Evolutionary conservation across 1,139 yeast species (phyloP).

Genomic region (Hanseniaspora uvarum): DNA sequence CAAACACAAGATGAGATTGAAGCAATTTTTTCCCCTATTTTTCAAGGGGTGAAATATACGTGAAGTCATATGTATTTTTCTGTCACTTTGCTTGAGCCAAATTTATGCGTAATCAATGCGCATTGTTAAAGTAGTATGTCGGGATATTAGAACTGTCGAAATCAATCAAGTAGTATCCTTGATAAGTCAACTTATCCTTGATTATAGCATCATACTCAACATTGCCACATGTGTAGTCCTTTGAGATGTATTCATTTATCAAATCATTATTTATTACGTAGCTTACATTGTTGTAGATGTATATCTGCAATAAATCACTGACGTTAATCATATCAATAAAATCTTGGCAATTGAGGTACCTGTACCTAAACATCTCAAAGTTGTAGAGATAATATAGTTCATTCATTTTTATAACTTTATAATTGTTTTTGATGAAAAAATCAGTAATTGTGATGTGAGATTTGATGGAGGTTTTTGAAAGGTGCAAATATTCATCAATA

Average conservation of each 20-base stretch:
- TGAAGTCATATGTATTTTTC: background rate
- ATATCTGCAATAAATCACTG: background rate
- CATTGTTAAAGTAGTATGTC: background rate
- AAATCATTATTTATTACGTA: background rate
- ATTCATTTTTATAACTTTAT: background rate
- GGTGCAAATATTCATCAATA: background rate
- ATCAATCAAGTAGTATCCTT: background rate
- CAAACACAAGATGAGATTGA: background rate
- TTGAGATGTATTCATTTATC: background rate
- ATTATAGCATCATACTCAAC: background rate
- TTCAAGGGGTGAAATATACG: background rate
- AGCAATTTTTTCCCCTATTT: background rate
- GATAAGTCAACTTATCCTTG: background rate
- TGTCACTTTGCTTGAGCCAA: background rate
- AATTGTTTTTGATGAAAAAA: background rate
- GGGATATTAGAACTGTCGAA: background rate
- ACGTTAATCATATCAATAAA: background rate
- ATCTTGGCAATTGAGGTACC: background rate
- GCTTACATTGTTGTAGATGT: background rate
- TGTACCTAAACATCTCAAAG: background rate
- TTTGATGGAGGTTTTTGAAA: background rate
- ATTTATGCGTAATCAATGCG: background rate
- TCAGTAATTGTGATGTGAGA: background rate
- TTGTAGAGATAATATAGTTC: constrained; percentile 2
- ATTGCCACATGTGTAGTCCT: background rate